Percentiles rank a stretch among this genome's conserved stretches.
Conservation (phyloP, 2,329 filamentous ascomycete species). For the Mycogone perniciosa region DNA sequence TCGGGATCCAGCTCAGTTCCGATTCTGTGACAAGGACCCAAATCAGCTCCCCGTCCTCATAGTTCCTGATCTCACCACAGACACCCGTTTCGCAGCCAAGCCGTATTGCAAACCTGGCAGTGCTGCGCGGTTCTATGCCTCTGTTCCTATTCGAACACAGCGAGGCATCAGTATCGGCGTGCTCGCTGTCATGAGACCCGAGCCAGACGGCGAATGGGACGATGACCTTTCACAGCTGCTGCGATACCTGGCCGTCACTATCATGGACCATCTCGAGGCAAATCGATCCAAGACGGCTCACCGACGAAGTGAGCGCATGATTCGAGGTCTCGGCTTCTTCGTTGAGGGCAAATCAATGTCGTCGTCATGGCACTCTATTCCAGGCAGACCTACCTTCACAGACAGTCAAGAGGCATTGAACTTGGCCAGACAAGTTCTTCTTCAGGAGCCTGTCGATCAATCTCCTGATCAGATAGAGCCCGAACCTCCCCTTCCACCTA, state of each 20-base stretch:
- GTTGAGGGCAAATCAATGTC: slow-evolving; percentile 17
- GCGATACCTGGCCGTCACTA: slow-evolving; percentile 17
- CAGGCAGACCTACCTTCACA: slow-evolving; percentile 6
- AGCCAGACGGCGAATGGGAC: slow-evolving; percentile 15
- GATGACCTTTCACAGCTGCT: slow-evolving; percentile 18
- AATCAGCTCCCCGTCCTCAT: slow-evolving; percentile 22
- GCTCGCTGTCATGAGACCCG: slow-evolving; percentile 19
- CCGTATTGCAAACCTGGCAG: slow-evolving; percentile 16
- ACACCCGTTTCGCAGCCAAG: slow-evolving; percentile 22
- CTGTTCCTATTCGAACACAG: slow-evolving; percentile 28
- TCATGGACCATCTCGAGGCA: slow-evolving; percentile 27
- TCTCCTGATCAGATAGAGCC: not conserved
- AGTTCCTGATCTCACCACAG: slow-evolving; percentile 24
- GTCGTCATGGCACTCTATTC: slow-evolving; percentile 6
- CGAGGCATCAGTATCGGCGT: slow-evolving; percentile 31
- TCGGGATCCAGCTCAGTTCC: not conserved
- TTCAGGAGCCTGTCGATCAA: not conserved
- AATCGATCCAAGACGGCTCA: slow-evolving; percentile 19
- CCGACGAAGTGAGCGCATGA: slow-evolving; percentile 25
- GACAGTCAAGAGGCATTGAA: slow-evolving; percentile 3
- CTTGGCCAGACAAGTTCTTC: slow-evolving; percentile 4
- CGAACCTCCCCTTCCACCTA: slow-evolving; percentile 1
- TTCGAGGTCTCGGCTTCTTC: slow-evolving; percentile 26
- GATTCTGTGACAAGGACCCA: slow-evolving; percentile 1
- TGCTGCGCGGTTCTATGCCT: slow-evolving; percentile 26